Base-by-base conservation (phyloP, 2,329 filamentous ascomycete species). In the Scopulariopsis brevicaulis region DNA sequence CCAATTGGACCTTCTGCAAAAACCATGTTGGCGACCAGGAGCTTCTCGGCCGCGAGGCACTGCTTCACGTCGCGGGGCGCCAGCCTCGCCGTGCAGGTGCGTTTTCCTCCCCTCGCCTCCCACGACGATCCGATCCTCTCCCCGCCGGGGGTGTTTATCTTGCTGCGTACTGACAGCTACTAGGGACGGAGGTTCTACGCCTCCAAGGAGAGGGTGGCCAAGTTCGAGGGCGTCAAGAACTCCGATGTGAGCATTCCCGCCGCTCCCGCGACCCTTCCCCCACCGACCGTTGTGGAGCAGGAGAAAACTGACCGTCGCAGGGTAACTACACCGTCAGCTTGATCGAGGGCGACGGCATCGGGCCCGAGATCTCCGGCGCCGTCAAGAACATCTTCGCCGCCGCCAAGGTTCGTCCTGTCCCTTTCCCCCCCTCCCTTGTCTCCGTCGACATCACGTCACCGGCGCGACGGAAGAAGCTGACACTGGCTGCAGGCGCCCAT, bases 321-420 rank as follows among this genome's bases (percentile, higher is more conserved):
- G 94, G 94, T 70, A 94, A 94, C 76, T 99, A 87, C 83, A 89
- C 89, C 59, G 94, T 99, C 69, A 93, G 90, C 67, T 81, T 99
- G 76, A 99, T 99, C 65, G 95, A 99, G 82, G 94, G 95, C 77
- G 95, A 99, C 71, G 94, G 94, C 73, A 99, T 99, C 73, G 94
- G 94, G 62, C 94, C 94, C 63, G 93, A 99, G 79, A 99, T 99
- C 71, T 86, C 94, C 64, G 86, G 96, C 76, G 95, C 94, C 55
- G 92, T 99, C 70, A 99, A 97, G 85, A 90, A 96, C 74, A 99
- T 99, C 77, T 99, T 96, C 79, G 82, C 85, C 68, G 94, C 94
- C 67, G 94, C 94, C 68, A 89, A 95, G 74, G 93, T 96, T 78
- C 62, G 78, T 73, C 61, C 60, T 58, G 32, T 20, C 28, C 15